Evolutionary conservation across 352 stramenopile genomes (phyloP), one percentile per base, ranked within the genome.

Genomic region (Phytophthora foliorum): DNA sequence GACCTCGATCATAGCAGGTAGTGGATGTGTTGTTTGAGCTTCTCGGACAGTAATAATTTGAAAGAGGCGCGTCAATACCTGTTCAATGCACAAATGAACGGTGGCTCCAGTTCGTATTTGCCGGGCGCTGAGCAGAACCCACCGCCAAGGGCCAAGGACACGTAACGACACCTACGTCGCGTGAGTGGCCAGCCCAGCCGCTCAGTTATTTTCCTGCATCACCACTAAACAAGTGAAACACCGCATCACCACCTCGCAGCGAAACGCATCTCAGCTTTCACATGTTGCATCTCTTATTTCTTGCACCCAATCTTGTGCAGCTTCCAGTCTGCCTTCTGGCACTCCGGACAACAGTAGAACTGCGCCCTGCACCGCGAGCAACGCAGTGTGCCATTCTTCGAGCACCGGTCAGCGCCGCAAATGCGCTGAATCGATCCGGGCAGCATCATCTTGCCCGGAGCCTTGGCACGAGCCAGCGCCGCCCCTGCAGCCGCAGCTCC

Each of bases 241-340:
- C n/a, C n/a, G n/a, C 36, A 42, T 9, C 36, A 54, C 17, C 29
- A 38, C n/a, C n/a, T 41, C 27, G 22, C 50, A 42, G 14, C 34
- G 25, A 49, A 51, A 44, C 39, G 44, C 41, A 9, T 52, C 36
- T 68, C 49, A 38, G 2, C n/a, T 50, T 21, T 49, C 41, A 48
- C 19, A 21, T 39, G 5, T 36, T 29, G n/a, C 61, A 71, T 21
- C 38, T 48, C 11, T 67, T 60, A 78, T n/a, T 72, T 73, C 44
- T 66, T 84, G 65, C 89, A 97, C 42, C 74, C 60, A 16, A 78
- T 51, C 65, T 95, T 95, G 78, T 97, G 89, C 57, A 82, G 73
- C 56, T 90, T 91, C 89, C 89, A 97, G 70, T 97, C 84, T 31
- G 72, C 56, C 67, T 93, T 93, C 52, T 97, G 89, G 73, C 89